Percentiles rank a stretch among this genome's conserved stretches.
Evolutionary conservation across 1,284 basidiomycete species (phyloP).

Genomic region (Apiotrichum montevideense): DNA sequence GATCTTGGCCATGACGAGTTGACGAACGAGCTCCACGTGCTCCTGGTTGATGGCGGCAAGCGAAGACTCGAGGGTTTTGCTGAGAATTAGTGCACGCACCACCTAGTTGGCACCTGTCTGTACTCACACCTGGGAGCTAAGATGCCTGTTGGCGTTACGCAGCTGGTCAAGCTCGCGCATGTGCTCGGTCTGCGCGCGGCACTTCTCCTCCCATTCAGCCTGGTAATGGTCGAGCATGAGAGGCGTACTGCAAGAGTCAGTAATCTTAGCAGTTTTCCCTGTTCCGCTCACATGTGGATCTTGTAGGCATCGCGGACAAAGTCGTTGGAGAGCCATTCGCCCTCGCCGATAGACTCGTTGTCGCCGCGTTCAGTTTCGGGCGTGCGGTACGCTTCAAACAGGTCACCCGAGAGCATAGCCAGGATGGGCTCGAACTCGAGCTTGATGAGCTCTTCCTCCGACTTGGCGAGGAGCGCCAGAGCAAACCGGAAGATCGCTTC

Average conservation of each 20-base stretch:
- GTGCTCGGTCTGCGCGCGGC: constrained; percentile 65
- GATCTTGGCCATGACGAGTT: constrained; percentile 77
- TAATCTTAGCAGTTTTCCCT: background rate
- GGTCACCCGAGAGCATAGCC: constrained; percentile 65
- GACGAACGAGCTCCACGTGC: constrained; percentile 59
- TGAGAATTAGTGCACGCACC: constrained; percentile 32
- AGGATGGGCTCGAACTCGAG: constrained; percentile 87
- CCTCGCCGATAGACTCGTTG: background rate
- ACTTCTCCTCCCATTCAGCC: constrained; percentile 74
- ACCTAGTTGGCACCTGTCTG: no score
- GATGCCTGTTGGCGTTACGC: constrained; percentile 65
- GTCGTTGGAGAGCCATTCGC: constrained; percentile 62
- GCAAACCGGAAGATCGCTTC: constrained; percentile 96
- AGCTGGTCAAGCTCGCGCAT: constrained; percentile 72
- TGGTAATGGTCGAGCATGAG: constrained; percentile 87
- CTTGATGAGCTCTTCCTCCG: constrained; percentile 68
- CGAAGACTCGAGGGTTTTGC: constrained; percentile 69
- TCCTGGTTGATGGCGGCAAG: constrained; percentile 60
- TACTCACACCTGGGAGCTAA: constrained; percentile 75
- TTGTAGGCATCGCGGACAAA: constrained; percentile 80
- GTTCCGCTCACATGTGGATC: constrained; percentile 56
- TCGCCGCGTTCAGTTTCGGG: constrained; percentile 46
- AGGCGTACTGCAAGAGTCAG: constrained; percentile 53
- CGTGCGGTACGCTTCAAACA: constrained; percentile 69
- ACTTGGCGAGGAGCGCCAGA: constrained; percentile 76